Percentiles rank a stretch among this genome's conserved stretches.
Evolutionary conservation across 179 eudicot genomes (phyloP).

Genomic region (Sideroxylon spinosum): DNA sequence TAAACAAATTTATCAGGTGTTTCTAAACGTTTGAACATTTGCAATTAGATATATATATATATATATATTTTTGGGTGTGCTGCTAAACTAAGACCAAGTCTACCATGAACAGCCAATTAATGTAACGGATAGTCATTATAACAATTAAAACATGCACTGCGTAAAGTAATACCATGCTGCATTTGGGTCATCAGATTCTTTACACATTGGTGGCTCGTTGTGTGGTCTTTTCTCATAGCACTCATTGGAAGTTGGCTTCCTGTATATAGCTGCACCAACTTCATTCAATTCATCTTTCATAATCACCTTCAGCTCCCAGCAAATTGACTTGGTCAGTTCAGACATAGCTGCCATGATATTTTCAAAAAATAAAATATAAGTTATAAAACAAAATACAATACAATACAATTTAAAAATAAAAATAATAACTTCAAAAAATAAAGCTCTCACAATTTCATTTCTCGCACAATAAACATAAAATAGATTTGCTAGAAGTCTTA

Average conservation of each 20-base stretch:
- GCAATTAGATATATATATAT: neutral
- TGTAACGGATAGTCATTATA: neutral
- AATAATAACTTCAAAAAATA: neutral
- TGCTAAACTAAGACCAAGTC: neutral
- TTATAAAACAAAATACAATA: slow-evolving; percentile 6
- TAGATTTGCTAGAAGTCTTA: neutral
- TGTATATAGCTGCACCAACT: slow-evolving; percentile 47
- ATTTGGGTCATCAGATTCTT: slow-evolving; percentile 59
- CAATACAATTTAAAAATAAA: neutral
- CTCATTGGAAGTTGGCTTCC: slow-evolving; percentile 58
- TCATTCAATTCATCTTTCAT: slow-evolving; percentile 41
- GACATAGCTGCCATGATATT: slow-evolving; percentile 41
- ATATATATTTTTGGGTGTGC: too few species aligned
- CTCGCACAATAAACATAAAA: neutral
- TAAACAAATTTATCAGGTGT: too few species aligned
- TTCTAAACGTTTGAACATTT: neutral
- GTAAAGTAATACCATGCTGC: slow-evolving; percentile 52
- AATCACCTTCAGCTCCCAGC: slow-evolving; percentile 52
- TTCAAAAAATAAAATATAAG: neutral
- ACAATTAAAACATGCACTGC: neutral
- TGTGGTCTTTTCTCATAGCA: slow-evolving; percentile 62
- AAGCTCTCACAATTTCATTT: neutral
- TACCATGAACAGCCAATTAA: neutral
- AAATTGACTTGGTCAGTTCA: slow-evolving; percentile 46
- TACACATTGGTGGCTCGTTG: slow-evolving; percentile 53